Percentiles rank a stretch among this genome's conserved stretches.
Evolutionary conservation across 805 yeast genomes (phyloP).

Genomic region (Candida argentea): DNA sequence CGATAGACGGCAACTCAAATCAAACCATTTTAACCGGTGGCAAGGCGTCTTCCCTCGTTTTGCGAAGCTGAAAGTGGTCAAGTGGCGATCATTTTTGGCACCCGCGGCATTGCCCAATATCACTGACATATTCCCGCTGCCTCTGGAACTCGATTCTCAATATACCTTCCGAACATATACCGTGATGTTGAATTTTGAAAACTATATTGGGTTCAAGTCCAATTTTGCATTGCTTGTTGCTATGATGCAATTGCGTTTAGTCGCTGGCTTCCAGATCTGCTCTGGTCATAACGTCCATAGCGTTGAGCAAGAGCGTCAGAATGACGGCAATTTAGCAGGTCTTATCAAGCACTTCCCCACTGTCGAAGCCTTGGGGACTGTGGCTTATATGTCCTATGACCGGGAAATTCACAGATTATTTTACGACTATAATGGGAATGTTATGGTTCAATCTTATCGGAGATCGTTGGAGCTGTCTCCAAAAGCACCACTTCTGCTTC

Average conservation of each 20-base stretch:
- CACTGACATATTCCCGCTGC: constrained; percentile 66
- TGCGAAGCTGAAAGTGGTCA: constrained; percentile 56
- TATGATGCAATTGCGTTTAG: constrained; percentile 74
- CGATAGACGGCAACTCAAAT: background rate
- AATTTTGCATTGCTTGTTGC: constrained; percentile 61
- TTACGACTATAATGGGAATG: constrained; percentile 59
- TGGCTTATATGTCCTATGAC: constrained; percentile 66
- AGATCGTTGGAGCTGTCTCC: constrained; percentile 7
- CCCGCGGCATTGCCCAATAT: constrained; percentile 90
- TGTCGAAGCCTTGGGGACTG: constrained; percentile 39
- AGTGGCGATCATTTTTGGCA: constrained; percentile 88
- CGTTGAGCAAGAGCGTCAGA: constrained; percentile 52
- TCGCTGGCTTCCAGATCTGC: constrained; percentile 87
- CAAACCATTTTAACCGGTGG: constrained; percentile 56
- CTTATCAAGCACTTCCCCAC: constrained; percentile 48
- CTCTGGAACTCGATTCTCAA: constrained; percentile 55
- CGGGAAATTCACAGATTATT: constrained; percentile 80
- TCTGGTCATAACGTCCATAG: constrained; percentile 57
- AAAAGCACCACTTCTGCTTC: background rate
- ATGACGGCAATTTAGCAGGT: constrained; percentile 44
- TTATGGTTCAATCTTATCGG: constrained; percentile 69
- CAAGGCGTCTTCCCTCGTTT: constrained; percentile 76
- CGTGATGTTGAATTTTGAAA: constrained; percentile 55
- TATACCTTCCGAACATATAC: constrained; percentile 81
- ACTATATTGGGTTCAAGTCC: constrained; percentile 39